Evolutionary conservation across 331 rosid species (phyloP), one percentile per base, ranked within the genome.

Genomic region (Acacia pycnantha): DNA sequence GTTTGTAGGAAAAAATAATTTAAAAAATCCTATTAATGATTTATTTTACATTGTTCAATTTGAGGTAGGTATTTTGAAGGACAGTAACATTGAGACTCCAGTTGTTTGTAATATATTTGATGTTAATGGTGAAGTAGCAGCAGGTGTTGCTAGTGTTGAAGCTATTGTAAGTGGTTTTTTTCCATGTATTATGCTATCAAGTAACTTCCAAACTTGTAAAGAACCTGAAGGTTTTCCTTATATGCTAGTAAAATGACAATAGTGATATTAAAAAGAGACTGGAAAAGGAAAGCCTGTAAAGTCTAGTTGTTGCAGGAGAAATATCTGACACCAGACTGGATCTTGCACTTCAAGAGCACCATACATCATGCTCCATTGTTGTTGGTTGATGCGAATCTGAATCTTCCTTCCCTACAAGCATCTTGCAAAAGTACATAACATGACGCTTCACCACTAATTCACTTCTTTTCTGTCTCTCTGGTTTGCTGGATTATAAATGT

Each of bases 331-430:
- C 91, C 97, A 43, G 91, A 93, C 76, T 93, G 97, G 97, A 94
- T 94, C 62, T 74, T 84, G 70, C 85, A 50, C 77, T 91, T 90
- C 88, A 80, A 86, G 85, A 70, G 72, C 83, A 81, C 79, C 51
- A 84, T 93, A 83, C 44, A 13, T 78, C 81, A 88, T 71, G 89
- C 98, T 81, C 91, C 97, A 37, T 79, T 94, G 79, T 78, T 94
- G 75, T 89, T 93, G 93, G 88, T 94, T 66, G 98, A 94, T 83
- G 97, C 97, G 83, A 94, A 94, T 82, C 88, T 94, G 75, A 89
- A 84, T 79, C 77, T 77, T 73, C 88, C 87, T 79, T 89, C 97
- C 43, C 86, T 94, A 46, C 88, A 85, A 85, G 89, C 85, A 68
- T 90, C 95, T 85, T 88, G 98, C 88, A 88, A 62, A 87, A 82